Percentiles rank a stretch among this genome's conserved stretches.
Conservation (phyloP, 2,329 filamentous ascomycete genomes). For the Ambrosiella xylebori region DNA sequence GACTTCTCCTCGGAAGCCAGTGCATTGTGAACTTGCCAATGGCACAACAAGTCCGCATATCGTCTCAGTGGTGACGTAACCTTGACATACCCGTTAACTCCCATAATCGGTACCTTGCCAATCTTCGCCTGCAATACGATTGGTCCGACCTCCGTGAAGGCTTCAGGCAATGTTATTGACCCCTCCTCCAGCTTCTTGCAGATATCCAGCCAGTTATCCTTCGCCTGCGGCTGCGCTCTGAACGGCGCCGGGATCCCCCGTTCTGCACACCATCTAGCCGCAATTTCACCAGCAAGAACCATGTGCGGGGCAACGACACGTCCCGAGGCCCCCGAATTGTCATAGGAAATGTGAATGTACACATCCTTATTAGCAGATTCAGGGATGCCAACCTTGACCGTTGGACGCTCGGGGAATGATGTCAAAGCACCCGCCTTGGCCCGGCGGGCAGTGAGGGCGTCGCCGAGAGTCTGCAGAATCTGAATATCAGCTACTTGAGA, state of each 20-base stretch:
- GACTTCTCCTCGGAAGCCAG: constrained; percentile 26
- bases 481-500: constrained; percentile 29
- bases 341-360: constrained; percentile 25
- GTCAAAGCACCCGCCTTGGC: constrained; percentile 16
- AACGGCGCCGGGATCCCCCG: constrained; percentile 43
- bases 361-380: constrained; percentile 28
- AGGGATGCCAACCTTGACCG: neutral
- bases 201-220: neutral
- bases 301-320: constrained; percentile 28
- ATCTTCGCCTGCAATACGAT: constrained; percentile 35
- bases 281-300: constrained; percentile 44
- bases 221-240: constrained; percentile 21
- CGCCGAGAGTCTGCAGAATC: constrained; percentile 30
- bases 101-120: constrained; percentile 39
- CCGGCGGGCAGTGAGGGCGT: constrained; percentile 26
- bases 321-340: constrained; percentile 17
- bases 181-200: neutral
- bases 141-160: constrained; percentile 24
- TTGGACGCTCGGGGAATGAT: neutral
- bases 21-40: constrained; percentile 49
- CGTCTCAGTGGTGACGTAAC: constrained; percentile 50
- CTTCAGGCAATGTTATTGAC: constrained; percentile 18
- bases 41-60: constrained; percentile 43
- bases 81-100: constrained; percentile 43
- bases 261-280: constrained; percentile 41